Evolutionary conservation across 306 rosid genomes (phyloP).

Genomic region (Cyamopsis tetragonoloba): DNA sequence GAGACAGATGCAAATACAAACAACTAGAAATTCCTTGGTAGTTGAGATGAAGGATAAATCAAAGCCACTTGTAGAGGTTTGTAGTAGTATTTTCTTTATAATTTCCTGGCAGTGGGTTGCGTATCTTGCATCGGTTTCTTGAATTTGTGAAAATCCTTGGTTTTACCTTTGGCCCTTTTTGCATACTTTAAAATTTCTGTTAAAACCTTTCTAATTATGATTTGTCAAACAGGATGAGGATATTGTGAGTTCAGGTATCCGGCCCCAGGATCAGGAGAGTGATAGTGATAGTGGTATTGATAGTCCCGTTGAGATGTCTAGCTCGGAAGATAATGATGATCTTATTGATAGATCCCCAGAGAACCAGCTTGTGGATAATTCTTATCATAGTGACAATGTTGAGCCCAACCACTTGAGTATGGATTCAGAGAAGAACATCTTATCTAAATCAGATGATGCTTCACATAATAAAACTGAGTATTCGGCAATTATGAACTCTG

Average conservation of each 20-base stretch:
- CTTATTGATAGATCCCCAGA: slow-evolving; percentile 26
- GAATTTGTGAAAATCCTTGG: slow-evolving; percentile 17
- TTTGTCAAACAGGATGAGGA: slow-evolving; percentile 42
- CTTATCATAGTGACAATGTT: slow-evolving; percentile 28
- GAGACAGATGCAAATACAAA: slow-evolving; percentile 42
- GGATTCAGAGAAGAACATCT: slow-evolving; percentile 37
- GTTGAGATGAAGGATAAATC: slow-evolving; percentile 54
- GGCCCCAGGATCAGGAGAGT: slow-evolving; percentile 40
- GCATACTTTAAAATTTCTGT: slow-evolving; percentile 6
- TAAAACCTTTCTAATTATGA: slow-evolving; percentile 34
- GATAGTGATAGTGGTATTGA: too few relatives aligned
- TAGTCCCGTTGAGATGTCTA: slow-evolving; percentile 23
- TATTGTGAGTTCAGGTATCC: slow-evolving; percentile 34
- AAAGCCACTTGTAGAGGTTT: slow-evolving; percentile 45
- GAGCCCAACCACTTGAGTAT: slow-evolving; percentile 26
- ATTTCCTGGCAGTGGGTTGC: slow-evolving; percentile 12
- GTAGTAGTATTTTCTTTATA: slow-evolving; percentile 31
- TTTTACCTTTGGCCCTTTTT: not conserved
- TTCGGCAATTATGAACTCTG: slow-evolving; percentile 35
- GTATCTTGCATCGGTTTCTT: slow-evolving; percentile 13
- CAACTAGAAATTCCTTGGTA: slow-evolving; percentile 44
- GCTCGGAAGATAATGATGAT: slow-evolving; percentile 16
- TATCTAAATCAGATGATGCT: slow-evolving; percentile 19
- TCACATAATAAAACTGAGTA: slow-evolving; percentile 31
- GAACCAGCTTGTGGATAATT: slow-evolving; percentile 29